phyloP scores from a whole-genome alignment of 2,329 filamentous ascomycete species.

The Beauveria sp. region DNA sequence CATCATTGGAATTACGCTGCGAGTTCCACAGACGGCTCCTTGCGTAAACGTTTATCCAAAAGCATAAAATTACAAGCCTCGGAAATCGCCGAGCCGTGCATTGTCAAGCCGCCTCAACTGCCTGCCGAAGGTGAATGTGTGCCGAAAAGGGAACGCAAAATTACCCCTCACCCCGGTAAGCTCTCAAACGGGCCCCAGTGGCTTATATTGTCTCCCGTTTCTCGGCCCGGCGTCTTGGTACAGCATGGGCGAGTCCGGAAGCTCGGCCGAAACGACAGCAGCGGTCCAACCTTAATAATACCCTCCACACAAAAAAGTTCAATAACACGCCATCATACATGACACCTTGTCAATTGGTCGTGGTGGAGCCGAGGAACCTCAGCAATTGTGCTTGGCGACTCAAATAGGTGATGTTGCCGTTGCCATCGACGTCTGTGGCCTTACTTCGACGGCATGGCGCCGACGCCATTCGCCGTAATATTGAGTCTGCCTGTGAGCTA shows the following conservation, averaged over 20 bases:
- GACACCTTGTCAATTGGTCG: neutral
- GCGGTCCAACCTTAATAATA: neutral
- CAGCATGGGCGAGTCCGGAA: neutral
- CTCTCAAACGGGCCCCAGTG: neutral
- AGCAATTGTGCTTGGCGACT: neutral
- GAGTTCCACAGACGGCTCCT: too few relatives aligned
- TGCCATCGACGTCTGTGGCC: neutral
- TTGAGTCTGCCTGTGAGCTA: neutral
- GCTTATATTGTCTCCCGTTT: neutral
- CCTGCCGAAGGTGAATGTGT: neutral
- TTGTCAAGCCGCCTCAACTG: neutral
- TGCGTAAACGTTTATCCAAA: too few relatives aligned
- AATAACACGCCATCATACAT: neutral
- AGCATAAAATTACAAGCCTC: too few relatives aligned
- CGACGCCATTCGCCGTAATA: neutral
- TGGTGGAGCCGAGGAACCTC: neutral
- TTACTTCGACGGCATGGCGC: neutral
- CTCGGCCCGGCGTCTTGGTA: slow-evolving; percentile 1
- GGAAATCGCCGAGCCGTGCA: too few relatives aligned
- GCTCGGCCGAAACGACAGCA: slow-evolving; percentile 3
- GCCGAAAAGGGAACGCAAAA: neutral
- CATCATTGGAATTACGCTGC: too few relatives aligned
- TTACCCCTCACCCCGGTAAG: neutral
- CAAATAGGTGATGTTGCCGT: neutral
- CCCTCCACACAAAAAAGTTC: neutral